A percentile compares a stretch with the other conserved stretches of the same genome.
phyloP scores from a whole-genome alignment of 2,329 filamentous ascomycete genomes.

The Fusarium annulatum region DNA sequence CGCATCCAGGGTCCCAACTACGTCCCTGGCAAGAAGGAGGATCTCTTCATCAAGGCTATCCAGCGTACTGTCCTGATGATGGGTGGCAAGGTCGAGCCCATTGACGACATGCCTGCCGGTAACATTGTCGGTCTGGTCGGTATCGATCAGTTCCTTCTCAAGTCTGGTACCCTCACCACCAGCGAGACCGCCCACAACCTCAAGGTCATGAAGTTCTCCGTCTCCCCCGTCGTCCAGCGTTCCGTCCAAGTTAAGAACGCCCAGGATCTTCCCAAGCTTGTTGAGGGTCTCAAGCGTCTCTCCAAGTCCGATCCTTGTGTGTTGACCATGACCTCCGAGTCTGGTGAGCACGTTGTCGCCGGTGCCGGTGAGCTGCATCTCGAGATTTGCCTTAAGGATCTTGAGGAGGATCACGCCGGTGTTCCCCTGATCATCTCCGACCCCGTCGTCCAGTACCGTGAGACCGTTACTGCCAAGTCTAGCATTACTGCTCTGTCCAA shows the following conservation, averaged over 20 bases:
- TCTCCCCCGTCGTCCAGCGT: conserved; percentile 97
- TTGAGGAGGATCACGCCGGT: conserved; percentile 99
- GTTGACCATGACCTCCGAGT: conserved; percentile 86
- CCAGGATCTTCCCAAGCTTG: conserved; percentile 98
- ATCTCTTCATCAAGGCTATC: conserved; percentile 98
- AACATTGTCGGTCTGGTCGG: conserved; percentile 99
- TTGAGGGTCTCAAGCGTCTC: conserved; percentile 99
- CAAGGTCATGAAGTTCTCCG: conserved; percentile 99
- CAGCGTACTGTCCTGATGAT: conserved; percentile 99
- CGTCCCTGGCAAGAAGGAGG: conserved; percentile 96
- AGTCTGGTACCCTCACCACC: conserved; percentile 99
- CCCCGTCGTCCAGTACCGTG: conserved; percentile 98
- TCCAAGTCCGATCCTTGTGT: conserved; percentile 99
- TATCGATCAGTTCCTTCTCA: conserved; percentile 99
- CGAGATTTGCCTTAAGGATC: conserved; percentile 99
- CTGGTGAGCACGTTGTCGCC: conserved; percentile 98
- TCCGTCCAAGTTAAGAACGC: conserved; percentile 99
- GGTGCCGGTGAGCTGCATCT: conserved; percentile 99
- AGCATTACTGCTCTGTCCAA: conserved; percentile 98
- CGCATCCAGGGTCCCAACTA: conserved; percentile 99
- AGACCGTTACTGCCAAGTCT: conserved; percentile 87
- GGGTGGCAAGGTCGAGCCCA: conserved; percentile 98
- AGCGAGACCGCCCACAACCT: conserved; percentile 98
- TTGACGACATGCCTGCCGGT: conserved; percentile 98
- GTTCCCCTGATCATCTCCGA: conserved; percentile 98